phyloP scores from a whole-genome alignment of 2,329 filamentous ascomycete genomes.

The Neocatenulostroma microsporum region DNA sequence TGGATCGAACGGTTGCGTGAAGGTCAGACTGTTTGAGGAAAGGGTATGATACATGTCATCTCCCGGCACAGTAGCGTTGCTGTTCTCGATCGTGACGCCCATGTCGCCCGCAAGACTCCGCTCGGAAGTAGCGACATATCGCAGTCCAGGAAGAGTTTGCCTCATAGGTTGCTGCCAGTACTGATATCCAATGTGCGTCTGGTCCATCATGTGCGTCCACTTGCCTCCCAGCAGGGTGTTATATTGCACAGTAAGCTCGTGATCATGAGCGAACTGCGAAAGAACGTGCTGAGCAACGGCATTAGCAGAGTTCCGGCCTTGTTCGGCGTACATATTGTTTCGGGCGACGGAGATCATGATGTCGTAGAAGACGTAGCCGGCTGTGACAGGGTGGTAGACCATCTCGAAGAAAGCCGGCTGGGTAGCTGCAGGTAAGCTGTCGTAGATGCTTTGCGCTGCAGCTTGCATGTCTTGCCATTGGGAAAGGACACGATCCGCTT shows the following conservation, averaged over 20 bases:
- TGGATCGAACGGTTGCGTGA: slow-evolving; percentile 51
- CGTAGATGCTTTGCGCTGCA: slow-evolving; percentile 50
- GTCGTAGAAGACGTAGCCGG: slow-evolving; percentile 50
- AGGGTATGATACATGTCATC: slow-evolving; percentile 55
- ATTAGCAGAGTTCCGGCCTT: slow-evolving; percentile 53
- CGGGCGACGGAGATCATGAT: slow-evolving; percentile 45
- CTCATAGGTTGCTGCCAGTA: slow-evolving; percentile 65
- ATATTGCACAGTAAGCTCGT: slow-evolving; percentile 49
- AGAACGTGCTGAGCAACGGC: slow-evolving; percentile 46
- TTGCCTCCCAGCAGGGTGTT: slow-evolving; percentile 53
- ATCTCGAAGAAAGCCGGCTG: slow-evolving; percentile 57
- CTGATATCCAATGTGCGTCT: slow-evolving; percentile 47
- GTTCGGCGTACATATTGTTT: slow-evolving; percentile 49
- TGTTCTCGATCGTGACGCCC: slow-evolving; percentile 56
- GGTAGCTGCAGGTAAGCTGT: slow-evolving; percentile 42
- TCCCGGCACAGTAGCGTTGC: slow-evolving; percentile 59
- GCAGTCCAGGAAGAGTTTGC: slow-evolving; percentile 55
- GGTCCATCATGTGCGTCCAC: slow-evolving; percentile 42
- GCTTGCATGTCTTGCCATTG: slow-evolving; percentile 49
- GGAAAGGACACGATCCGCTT: slow-evolving; percentile 51
- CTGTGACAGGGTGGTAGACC: slow-evolving; percentile 53
- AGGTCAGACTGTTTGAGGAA: slow-evolving; percentile 46
- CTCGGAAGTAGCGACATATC: slow-evolving; percentile 52
- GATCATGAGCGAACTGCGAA: slow-evolving; percentile 50
- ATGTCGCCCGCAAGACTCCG: slow-evolving; percentile 55